A percentile compares a stretch with the other conserved stretches of the same genome.
Evolutionary conservation across 257 asterid genomes (phyloP).

Genomic region (Solanum peruvianum): DNA sequence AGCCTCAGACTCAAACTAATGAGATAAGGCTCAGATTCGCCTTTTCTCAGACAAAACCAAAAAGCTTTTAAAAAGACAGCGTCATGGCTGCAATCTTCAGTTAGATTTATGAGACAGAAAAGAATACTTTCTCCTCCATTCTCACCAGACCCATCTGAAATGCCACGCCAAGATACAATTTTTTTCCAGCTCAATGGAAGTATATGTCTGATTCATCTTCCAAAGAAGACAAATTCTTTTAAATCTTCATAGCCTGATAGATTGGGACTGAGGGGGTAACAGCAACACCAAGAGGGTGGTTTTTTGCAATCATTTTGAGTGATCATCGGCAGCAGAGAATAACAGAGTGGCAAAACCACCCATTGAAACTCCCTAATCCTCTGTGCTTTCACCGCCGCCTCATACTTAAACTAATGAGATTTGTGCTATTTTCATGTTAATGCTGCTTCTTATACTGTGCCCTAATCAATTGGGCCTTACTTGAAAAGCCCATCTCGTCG

Average conservation of each 20-base stretch:
- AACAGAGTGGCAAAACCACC: conserved; percentile 34
- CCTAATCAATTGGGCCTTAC: neutral
- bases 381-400: neutral
- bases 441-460: neutral
- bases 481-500: neutral
- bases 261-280: neutral
- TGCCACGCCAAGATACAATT: neutral
- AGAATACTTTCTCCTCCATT: neutral
- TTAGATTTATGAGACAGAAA: neutral
- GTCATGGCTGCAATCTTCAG: neutral
- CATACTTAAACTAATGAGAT: conserved; percentile 9
- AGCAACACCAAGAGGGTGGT: neutral
- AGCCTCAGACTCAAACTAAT: conserved; percentile 9
- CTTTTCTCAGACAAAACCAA: neutral
- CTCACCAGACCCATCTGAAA: neutral
- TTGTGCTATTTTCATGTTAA: neutral
- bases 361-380: neutral
- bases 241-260: neutral
- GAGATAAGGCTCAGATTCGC: neutral
- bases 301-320: neutral
- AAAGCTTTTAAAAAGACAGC: neutral
- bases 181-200: neutral
- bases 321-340: conserved; percentile 7
- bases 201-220: neutral
- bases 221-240: neutral